Percentiles rank a stretch among this genome's conserved stretches.
These are phyloP conservation scores for Raffaelea ambrosiae DNA, from an alignment of 2,329 filamentous ascomycete genomes.

Conservation along the genomic window DNA sequence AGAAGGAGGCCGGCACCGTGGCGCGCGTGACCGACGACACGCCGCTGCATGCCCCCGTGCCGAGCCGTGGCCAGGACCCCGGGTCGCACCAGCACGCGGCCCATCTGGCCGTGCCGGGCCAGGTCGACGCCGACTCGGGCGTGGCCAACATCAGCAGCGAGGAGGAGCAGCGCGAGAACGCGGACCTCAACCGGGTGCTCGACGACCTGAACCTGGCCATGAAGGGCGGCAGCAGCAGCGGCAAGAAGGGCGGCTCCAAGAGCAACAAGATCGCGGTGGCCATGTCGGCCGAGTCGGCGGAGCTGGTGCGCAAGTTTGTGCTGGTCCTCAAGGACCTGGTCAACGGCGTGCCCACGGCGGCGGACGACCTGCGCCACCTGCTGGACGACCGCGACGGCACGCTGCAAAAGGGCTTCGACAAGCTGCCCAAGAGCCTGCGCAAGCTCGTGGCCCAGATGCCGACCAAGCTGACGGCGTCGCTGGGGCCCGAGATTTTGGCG, in stretches of 20 bases:
- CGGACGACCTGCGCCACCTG: conserved; percentile 67
- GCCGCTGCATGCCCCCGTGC: neutral
- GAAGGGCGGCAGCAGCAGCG: conserved; percentile 54
- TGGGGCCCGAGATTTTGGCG: conserved; percentile 77
- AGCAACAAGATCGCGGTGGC: conserved; percentile 50
- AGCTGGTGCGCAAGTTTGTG: conserved; percentile 76
- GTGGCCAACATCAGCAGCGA: conserved; percentile 7
- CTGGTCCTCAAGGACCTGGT: conserved; percentile 85
- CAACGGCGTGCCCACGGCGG: conserved; percentile 88
- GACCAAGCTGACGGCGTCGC: conserved; percentile 64
- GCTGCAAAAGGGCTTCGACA: conserved; percentile 52
- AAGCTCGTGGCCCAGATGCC: conserved; percentile 81
- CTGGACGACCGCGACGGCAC: conserved; percentile 53
- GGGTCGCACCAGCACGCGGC: conserved; percentile 19
- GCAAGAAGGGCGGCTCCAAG: neutral
- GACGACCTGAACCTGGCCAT: conserved; percentile 77
- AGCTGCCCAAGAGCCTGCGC: conserved; percentile 70
- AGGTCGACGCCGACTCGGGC: conserved; percentile 24
- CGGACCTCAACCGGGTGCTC: conserved; percentile 73
- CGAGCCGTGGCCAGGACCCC: conserved; percentile 1
- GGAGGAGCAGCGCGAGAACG: conserved; percentile 42
- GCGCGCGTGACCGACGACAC: conserved; percentile 10
- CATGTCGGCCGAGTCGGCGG: conserved; percentile 74
- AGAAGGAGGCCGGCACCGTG: conserved; percentile 17
- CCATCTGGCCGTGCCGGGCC: conserved; percentile 26